Evolutionary conservation across 495 filamentous ascomycete species (phyloP).

Genomic region (Lasiosphaeria hispida): DNA sequence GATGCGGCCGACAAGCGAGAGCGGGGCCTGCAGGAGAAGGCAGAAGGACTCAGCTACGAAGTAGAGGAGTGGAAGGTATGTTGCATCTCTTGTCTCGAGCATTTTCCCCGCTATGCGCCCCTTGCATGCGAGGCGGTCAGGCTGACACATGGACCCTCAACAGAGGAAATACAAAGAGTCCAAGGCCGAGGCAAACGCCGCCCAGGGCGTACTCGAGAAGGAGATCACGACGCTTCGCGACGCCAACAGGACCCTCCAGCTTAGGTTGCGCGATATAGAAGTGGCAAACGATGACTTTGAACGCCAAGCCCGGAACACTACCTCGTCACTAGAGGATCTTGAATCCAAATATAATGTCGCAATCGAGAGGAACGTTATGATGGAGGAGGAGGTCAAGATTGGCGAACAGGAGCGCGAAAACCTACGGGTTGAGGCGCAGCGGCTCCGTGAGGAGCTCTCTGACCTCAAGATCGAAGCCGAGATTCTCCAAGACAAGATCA

Average conservation of each 20-base stretch:
- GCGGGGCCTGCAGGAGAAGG: conserved; percentile 77
- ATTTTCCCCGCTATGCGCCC: neutral
- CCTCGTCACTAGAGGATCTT: conserved; percentile 91
- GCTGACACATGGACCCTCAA: conserved; percentile 18
- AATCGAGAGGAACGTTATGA: conserved; percentile 86
- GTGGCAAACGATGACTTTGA: conserved; percentile 98
- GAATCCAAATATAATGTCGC: conserved; percentile 95
- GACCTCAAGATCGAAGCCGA: conserved; percentile 94
- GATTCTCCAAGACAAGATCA: conserved; percentile 88
- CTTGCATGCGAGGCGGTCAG: conserved; percentile 10
- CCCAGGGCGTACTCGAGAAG: conserved; percentile 87
- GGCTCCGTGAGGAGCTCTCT: conserved; percentile 82
- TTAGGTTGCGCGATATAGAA: conserved; percentile 88
- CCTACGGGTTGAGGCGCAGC: conserved; percentile 83
- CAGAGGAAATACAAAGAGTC: conserved; percentile 96
- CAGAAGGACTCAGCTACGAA: conserved; percentile 78
- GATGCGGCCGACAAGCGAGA: conserved; percentile 94
- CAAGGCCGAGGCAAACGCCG: conserved; percentile 77
- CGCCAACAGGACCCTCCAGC: conserved; percentile 71
- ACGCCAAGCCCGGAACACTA: conserved; percentile 88
- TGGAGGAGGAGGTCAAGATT: conserved; percentile 88
- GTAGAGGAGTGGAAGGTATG: conserved; percentile 98
- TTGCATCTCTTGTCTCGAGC: neutral
- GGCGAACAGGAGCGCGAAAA: conserved; percentile 88
- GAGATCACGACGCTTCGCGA: conserved; percentile 92